phyloP scores from a whole-genome alignment of 129 eudicot genomes.

The Gnaphalium uliginosum region DNA sequence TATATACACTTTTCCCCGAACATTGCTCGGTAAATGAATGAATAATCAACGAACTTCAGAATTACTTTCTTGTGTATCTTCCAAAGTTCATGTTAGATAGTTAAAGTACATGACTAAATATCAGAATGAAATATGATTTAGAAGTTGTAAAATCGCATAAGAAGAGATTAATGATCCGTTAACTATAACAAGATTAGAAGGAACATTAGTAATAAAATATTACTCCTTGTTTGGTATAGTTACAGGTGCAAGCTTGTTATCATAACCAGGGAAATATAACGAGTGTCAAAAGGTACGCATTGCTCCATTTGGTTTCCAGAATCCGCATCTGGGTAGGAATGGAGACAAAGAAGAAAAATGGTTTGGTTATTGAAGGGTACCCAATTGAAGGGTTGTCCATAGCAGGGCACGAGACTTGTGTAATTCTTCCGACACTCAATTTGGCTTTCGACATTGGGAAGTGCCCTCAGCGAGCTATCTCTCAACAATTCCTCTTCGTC shows the following conservation, averaged over 20 bases:
- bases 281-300: slow-evolving; percentile 2
- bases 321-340: slow-evolving; percentile 21
- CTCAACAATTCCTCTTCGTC: slow-evolving; percentile 84
- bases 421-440: slow-evolving; percentile 68
- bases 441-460: slow-evolving; percentile 90
- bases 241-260: slow-evolving; percentile 10
- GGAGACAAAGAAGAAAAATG: slow-evolving; percentile 50
- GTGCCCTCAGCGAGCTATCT: slow-evolving; percentile 87
- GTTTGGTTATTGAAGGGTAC: slow-evolving; percentile 62
- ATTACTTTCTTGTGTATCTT: too few relatives aligned
- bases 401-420: slow-evolving; percentile 93
- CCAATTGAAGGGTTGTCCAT: slow-evolving; percentile 82
- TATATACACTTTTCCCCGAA: too few relatives aligned
- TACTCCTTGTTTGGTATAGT: slow-evolving; percentile 2
- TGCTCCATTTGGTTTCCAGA: not conserved
- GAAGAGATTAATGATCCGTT: not conserved
- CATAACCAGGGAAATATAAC: slow-evolving; percentile 12
- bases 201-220: slow-evolving; percentile 15
- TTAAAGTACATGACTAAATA: too few relatives aligned
- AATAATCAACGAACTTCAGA: too few relatives aligned
- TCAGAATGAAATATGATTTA: not conserved
- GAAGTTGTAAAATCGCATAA: not conserved
- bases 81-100: too few relatives aligned
- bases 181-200: not conserved
- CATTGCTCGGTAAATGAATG: too few relatives aligned